phyloP scores from a whole-genome alignment of 495 filamentous ascomycete species.

The Aspergillus saccharolyticus region DNA sequence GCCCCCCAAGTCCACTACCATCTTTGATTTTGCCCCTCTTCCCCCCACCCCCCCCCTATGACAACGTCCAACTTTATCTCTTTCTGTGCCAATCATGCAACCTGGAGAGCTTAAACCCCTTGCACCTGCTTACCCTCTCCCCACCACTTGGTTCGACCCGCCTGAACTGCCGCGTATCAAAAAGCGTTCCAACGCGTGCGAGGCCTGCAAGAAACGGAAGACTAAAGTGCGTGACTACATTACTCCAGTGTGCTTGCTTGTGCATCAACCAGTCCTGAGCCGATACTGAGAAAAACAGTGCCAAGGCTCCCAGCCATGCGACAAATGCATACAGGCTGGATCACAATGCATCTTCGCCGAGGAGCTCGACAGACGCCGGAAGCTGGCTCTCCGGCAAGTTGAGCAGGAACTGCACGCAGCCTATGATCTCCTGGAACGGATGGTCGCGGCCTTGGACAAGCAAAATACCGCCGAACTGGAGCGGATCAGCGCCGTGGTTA shows the following conservation, averaged over 20 bases:
- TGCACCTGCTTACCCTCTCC: not conserved
- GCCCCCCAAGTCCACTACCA: too few species aligned
- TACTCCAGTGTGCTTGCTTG: not conserved
- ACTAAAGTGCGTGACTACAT: not conserved
- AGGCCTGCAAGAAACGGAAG: constrained; percentile 6
- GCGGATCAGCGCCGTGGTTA: not conserved
- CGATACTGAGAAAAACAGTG: not conserved
- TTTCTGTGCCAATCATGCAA: not conserved
- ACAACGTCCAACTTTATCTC: not conserved
- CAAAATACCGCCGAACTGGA: not conserved
- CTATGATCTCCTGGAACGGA: not conserved
- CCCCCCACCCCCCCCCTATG: too few species aligned
- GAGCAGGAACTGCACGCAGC: constrained; percentile 1
- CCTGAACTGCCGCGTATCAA: not conserved
- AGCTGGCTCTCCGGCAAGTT: not conserved
- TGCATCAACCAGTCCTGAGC: not conserved
- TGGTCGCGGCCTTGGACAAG: not conserved
- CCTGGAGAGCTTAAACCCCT: not conserved
- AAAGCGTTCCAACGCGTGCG: constrained; percentile 5
- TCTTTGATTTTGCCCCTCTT: too few species aligned
- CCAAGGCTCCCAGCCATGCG: not conserved
- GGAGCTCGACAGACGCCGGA: not conserved
- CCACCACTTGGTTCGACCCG: not conserved
- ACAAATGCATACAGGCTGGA: not conserved
- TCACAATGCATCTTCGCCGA: constrained; percentile 3